These are phyloP conservation scores for Tagetes erecta DNA, from an alignment of 129 eudicot genomes.

Conservation along the genomic window DNA sequence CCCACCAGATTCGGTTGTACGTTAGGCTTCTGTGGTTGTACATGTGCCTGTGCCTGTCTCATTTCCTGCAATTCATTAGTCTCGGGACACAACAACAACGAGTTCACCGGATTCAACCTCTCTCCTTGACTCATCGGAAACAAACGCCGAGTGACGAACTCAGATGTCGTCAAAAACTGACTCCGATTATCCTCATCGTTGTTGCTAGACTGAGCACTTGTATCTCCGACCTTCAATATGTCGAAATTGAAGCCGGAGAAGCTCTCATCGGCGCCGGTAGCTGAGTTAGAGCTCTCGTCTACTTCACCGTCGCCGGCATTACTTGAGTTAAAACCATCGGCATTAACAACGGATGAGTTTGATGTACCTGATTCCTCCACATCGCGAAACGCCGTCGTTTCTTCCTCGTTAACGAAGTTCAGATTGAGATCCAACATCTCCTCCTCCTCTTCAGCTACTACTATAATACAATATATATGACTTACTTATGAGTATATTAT, in stretches of 20 bases:
- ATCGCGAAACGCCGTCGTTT: slow-evolving; percentile 23
- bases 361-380: slow-evolving; percentile 56
- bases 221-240: slow-evolving; percentile 39
- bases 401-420: slow-evolving; percentile 30
- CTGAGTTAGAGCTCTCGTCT: slow-evolving; percentile 43
- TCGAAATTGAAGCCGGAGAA: slow-evolving; percentile 47
- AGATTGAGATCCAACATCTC: slow-evolving; percentile 77
- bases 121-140: slow-evolving; percentile 50
- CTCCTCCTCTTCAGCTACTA: slow-evolving; percentile 36
- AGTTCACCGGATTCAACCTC: slow-evolving; percentile 23
- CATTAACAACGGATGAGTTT: slow-evolving; percentile 48
- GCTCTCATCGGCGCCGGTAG: slow-evolving; percentile 27
- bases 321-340: slow-evolving; percentile 41
- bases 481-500: no score
- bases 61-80: slow-evolving; percentile 33
- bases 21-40: slow-evolving; percentile 35
- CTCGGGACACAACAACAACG: slow-evolving; percentile 30
- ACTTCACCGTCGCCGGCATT: slow-evolving; percentile 51
- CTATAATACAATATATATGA: no score
- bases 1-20: slow-evolving; percentile 36
- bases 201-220: slow-evolving; percentile 20
- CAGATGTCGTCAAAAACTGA: slow-evolving; percentile 28
- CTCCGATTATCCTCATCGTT: slow-evolving; percentile 22
- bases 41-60: slow-evolving; percentile 28
- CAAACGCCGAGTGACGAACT: slow-evolving; percentile 62